Evolutionary conservation across 495 filamentous ascomycete species (phyloP), one percentile per base, ranked within the genome.

Genomic region (Letharia lupina): DNA sequence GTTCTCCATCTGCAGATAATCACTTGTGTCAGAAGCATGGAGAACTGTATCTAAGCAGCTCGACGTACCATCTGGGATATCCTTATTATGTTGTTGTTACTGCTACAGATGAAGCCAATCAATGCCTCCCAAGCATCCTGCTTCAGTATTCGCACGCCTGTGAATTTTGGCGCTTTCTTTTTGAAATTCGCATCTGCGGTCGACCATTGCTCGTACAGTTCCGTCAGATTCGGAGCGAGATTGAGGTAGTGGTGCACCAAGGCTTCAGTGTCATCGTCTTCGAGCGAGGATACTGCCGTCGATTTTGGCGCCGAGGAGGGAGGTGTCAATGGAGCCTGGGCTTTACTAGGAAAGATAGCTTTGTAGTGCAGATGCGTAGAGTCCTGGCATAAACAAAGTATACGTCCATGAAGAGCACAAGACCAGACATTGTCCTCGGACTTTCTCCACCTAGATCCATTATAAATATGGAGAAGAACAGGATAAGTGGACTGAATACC

Each of bases 101-200:
- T 95, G 74, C 92, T 96, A 81, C 94, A 98, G 64, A 99, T 97
- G 74, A 99, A 99, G 41, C 87, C 87, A 18, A 99, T 79, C 5
- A 99, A 79, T 8, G 95, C 87, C 76, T 99, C 94, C 95, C 94
- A 99, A 12, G 94, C 84, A 78, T 96, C 93, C 74, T 99, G 94
- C 68, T 87, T 88, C 9, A 99, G 81, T 66, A 98, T 96, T n/a
- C 94, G 89, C 44, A 99, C 89, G 20, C 94, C 94, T 0, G 88
- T 86, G 73, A 98, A 98, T 50, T 89, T 87, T 1, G 89, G 86
- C 3, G 94, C 93, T 63, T 89, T 93, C 67, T 87, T 88, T 68
- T 86, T 87, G 78, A 99, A 99, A 75, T 98, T 96, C 23, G 89
- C 75, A 74, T 99, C 94, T 11, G 87, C 83, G 0, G 82, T 74